Base-by-base conservation (phyloP, 2,329 filamentous ascomycete genomes). In the Talaromyces sp. region DNA sequence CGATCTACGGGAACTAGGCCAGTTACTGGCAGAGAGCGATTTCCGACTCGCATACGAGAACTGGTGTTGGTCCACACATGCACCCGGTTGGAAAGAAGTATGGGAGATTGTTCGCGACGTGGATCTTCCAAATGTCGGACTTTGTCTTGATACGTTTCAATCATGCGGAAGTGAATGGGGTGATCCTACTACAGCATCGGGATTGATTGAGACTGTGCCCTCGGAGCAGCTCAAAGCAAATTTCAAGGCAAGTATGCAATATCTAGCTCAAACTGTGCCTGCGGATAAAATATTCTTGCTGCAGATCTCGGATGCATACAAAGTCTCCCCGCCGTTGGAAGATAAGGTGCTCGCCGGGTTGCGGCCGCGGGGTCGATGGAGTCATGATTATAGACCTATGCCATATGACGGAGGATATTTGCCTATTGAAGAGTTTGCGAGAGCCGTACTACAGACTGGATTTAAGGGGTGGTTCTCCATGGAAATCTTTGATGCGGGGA, bases 121-220 rank as follows among this genome's bases (percentile, higher is more conserved):
- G 2, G 74, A 89, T 58, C 72, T 85, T 2, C 76, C 79, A 0
- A 91, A 92, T 55, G 76, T 91, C 10, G 88, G 89, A 0, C 74
- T 92, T 0, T 92, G 88, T 60, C 80, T 93, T 1, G 88, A 93
- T 61, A 91, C 88, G 0, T 92, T 92, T 72, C 88, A 92, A 66
- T 86, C 82, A 2, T 86, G 83, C 0, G 88, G 87, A 0, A 82
- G 85, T 1, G 88, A 92, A 65, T 91, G 83, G 81, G 88, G 77
- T 0, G 87, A 91, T 60, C 89, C 89, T 0, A 86, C 82, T 0
- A 89, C 86, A 0, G 49, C 69, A 1, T 85, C 82, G 0, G 88
- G 88, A 0, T 62, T 84, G 2, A 70, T 86, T 1, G 82, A 86
- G 52, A 71, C 75, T 14, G 67, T 75, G 0, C 69, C 72, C 0